These are phyloP conservation scores for Acacia pycnantha DNA, from an alignment of 331 rosid species.

Conservation along the genomic window DNA sequence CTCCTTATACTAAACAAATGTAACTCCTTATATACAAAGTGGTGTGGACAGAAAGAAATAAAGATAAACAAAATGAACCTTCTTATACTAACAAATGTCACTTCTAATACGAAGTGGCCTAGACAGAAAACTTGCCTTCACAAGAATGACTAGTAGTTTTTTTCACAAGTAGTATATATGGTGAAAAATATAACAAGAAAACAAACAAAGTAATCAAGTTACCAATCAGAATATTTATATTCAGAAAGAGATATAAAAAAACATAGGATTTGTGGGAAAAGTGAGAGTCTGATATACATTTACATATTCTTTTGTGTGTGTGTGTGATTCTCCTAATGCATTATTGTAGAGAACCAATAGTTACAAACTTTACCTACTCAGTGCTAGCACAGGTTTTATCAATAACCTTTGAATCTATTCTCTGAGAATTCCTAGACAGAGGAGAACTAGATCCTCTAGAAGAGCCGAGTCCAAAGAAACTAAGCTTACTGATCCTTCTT, in stretches of 20 bases:
- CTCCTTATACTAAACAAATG: slow-evolving; percentile 14
- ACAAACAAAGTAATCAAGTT: neutral
- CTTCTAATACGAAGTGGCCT: slow-evolving; percentile 36
- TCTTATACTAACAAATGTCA: slow-evolving; percentile 20
- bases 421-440: slow-evolving; percentile 78
- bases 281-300: neutral
- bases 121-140: slow-evolving; percentile 24
- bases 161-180: neutral
- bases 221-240: neutral
- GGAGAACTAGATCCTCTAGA: slow-evolving; percentile 94
- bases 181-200: neutral
- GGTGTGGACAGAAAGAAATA: slow-evolving; percentile 11
- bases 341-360: neutral
- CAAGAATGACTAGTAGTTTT: slow-evolving; percentile 34
- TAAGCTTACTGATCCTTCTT: slow-evolving; percentile 68
- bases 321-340: neutral
- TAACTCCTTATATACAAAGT: slow-evolving; percentile 39
- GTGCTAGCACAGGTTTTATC: slow-evolving; percentile 97
- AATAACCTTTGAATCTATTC: slow-evolving; percentile 91
- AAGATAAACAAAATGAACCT: neutral
- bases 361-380: slow-evolving; percentile 47
- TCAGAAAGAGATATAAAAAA: neutral
- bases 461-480: slow-evolving; percentile 74
- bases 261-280: neutral
- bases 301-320: neutral